Conservation (phyloP, 768 basidiomycete genomes). For the Panus rudis region DNA sequence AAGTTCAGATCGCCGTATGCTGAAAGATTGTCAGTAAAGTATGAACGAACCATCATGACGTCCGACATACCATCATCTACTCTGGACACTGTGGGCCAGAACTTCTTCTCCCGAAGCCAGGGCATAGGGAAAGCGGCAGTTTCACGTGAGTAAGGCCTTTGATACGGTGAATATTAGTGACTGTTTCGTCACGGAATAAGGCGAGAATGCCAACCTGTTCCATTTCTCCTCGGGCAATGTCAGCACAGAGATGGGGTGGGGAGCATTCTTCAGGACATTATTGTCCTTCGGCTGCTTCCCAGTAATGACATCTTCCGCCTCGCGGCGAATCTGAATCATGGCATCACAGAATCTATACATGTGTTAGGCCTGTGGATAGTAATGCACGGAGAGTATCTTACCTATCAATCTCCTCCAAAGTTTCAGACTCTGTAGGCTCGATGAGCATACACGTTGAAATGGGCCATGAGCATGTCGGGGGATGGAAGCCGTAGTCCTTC, state of each 20-base stretch:
- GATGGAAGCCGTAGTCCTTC: constrained; percentile 90
- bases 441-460: constrained; percentile 96
- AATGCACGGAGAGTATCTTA: constrained; percentile 21
- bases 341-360: constrained; percentile 85
- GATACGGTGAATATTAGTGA: constrained; percentile 1
- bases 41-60: not conserved
- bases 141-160: constrained; percentile 83
- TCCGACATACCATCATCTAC: constrained; percentile 79
- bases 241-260: constrained; percentile 78
- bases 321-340: constrained; percentile 92
- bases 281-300: constrained; percentile 89
- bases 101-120: constrained; percentile 82
- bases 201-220: constrained; percentile 70
- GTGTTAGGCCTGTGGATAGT: not conserved
- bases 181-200: not conserved
- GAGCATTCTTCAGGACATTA: constrained; percentile 91
- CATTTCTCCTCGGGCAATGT: constrained; percentile 71
- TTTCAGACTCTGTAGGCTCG: constrained; percentile 96
- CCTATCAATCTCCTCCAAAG: constrained; percentile 88
- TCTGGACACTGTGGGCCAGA: constrained; percentile 92
- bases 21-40: constrained; percentile 25
- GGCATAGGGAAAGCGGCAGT: constrained; percentile 87
- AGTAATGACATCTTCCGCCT: constrained; percentile 79
- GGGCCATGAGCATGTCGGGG: constrained; percentile 98
- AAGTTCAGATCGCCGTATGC: constrained; percentile 93